Evolutionary conservation across 2,329 filamentous ascomycete species (phyloP).

Genomic region (Metarhizium humberi): DNA sequence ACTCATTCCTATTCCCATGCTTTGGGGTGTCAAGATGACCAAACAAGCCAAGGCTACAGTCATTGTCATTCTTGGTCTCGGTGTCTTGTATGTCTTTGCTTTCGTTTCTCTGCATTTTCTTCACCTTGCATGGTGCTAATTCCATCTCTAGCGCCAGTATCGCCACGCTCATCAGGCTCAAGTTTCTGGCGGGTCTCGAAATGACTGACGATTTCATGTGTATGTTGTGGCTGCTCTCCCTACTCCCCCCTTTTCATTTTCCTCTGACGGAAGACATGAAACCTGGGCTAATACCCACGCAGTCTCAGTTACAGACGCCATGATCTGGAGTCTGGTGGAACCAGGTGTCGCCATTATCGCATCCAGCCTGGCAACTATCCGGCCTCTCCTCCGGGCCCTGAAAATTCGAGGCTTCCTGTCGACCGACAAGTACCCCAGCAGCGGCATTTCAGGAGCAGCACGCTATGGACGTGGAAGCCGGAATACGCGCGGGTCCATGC

Average conservation of each 20-base stretch:
- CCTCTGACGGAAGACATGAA: neutral
- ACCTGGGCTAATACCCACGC: constrained; percentile 8
- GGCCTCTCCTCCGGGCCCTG: constrained; percentile 41
- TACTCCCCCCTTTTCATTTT: neutral
- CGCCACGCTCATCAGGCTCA: constrained; percentile 43
- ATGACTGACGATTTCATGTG: constrained; percentile 38
- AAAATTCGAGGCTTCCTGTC: constrained; percentile 37
- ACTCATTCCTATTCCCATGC: constrained; percentile 42
- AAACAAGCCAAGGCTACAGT: constrained; percentile 42
- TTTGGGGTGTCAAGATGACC: constrained; percentile 46
- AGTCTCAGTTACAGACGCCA: constrained; percentile 41
- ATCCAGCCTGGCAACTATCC: constrained; percentile 44
- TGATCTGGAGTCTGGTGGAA: constrained; percentile 49
- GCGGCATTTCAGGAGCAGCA: constrained; percentile 15
- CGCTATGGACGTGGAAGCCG: constrained; percentile 19
- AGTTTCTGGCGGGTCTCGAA: constrained; percentile 35
- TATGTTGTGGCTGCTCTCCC: constrained; percentile 15
- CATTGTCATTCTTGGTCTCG: constrained; percentile 37
- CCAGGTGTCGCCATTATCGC: constrained; percentile 46
- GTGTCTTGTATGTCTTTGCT: constrained; percentile 28
- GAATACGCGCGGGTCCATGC: constrained; percentile 15
- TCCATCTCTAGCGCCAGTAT: constrained; percentile 34
- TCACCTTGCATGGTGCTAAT: constrained; percentile 7
- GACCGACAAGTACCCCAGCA: constrained; percentile 25
- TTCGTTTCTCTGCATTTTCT: constrained; percentile 17